A percentile compares a stretch with the other conserved stretches of the same genome.
phyloP scores from a whole-genome alignment of 2,329 filamentous ascomycete species.

The Colletotrichum falcatum region DNA sequence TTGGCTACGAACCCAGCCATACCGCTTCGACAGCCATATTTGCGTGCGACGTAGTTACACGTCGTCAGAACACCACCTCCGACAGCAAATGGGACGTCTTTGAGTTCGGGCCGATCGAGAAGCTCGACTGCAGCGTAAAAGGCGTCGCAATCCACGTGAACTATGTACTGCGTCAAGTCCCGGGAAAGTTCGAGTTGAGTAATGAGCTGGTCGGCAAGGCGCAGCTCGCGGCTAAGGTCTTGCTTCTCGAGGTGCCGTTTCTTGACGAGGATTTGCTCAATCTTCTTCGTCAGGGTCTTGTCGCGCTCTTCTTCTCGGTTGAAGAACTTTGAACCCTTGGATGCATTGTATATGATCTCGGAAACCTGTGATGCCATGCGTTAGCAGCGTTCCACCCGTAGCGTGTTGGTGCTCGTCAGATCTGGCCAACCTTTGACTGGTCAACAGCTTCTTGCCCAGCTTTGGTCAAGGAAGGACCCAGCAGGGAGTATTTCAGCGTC shows the following conservation, averaged over 20 bases:
- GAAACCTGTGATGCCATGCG: constrained; percentile 72
- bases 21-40: constrained; percentile 90
- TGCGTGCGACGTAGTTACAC: constrained; percentile 89
- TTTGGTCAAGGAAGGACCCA: constrained; percentile 93
- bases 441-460: constrained; percentile 95
- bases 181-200: constrained; percentile 81
- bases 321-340: constrained; percentile 97
- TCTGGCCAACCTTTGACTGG: constrained; percentile 75
- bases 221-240: constrained; percentile 78
- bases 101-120: constrained; percentile 84
- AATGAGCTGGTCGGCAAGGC: constrained; percentile 84
- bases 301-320: constrained; percentile 89
- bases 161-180: constrained; percentile 85
- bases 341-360: constrained; percentile 96
- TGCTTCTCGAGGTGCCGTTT: constrained; percentile 81
- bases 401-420: background rate
- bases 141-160: constrained; percentile 97
- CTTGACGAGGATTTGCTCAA: constrained; percentile 80
- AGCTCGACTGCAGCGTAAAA: constrained; percentile 97
- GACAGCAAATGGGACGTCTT: constrained; percentile 89
- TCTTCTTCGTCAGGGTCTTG: constrained; percentile 85
- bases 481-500: constrained; percentile 87
- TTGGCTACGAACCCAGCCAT: constrained; percentile 98
- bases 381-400: background rate
- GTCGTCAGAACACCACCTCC: constrained; percentile 75